Conservation (phyloP, 768 basidiomycete species). For the Dacryopinax spathularia region DNA sequence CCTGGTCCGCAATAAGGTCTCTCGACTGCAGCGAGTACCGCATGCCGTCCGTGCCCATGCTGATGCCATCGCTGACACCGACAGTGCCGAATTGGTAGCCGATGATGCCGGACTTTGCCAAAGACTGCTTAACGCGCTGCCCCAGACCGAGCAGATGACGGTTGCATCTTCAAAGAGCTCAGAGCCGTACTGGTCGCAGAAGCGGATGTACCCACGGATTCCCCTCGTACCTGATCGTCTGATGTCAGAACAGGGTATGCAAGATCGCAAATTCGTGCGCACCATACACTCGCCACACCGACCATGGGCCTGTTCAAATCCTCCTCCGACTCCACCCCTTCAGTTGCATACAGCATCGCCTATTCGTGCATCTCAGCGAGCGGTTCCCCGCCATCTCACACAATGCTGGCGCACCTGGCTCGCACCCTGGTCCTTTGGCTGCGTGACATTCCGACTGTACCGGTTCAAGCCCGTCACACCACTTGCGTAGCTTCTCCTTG, state of each 20-base stretch:
- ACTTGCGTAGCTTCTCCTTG: conserved; percentile 4
- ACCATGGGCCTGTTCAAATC: conserved; percentile 97
- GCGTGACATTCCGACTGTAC: conserved; percentile 71
- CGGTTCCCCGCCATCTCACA: neutral
- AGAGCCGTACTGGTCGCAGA: neutral
- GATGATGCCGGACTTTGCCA: conserved; percentile 53
- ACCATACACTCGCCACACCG: conserved; percentile 94
- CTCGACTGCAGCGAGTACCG: conserved; percentile 91
- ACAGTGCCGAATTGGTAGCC: conserved; percentile 97
- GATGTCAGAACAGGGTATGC: conserved; percentile 5
- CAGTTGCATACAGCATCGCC: conserved; percentile 99
- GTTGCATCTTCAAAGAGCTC: conserved; percentile 57
- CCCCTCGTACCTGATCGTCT: conserved; percentile 73
- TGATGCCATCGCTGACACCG: conserved; percentile 96
- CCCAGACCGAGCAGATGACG: conserved; percentile 82
- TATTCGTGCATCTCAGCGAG: conserved; percentile 22
- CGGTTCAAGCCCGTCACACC: conserved; percentile 29
- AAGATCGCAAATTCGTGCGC: conserved; percentile 20
- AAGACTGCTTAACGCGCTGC: conserved; percentile 69
- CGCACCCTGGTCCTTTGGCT: conserved; percentile 88
- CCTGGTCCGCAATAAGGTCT: conserved; percentile 93
- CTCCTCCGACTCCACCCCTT: conserved; percentile 60
- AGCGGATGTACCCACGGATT: conserved; percentile 60
- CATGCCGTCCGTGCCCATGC: conserved; percentile 93
- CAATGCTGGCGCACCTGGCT: conserved; percentile 48